phyloP scores from a whole-genome alignment of 2,329 filamentous ascomycete genomes.

The Penicillium italicum region DNA sequence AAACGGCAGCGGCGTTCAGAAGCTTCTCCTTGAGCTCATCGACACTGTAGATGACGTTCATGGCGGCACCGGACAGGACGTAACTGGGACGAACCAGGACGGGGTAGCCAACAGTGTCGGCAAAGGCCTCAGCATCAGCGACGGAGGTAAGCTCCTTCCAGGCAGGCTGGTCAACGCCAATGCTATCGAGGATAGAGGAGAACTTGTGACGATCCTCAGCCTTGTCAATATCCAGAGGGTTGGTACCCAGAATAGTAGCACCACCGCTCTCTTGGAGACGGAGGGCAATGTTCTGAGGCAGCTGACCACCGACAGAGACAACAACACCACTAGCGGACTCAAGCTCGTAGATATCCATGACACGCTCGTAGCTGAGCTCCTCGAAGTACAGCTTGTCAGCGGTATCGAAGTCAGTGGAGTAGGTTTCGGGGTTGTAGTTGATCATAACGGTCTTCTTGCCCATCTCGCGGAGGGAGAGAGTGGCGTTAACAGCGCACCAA shows the following conservation, averaged over 20 bases:
- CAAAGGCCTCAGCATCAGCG: conserved; percentile 81
- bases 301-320: conserved; percentile 91
- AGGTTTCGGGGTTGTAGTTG: conserved; percentile 84
- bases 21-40: conserved; percentile 94
- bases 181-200: conserved; percentile 93
- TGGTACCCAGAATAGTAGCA: conserved; percentile 86
- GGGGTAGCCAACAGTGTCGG: conserved; percentile 80
- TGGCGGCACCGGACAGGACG: conserved; percentile 93
- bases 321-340: conserved; percentile 82
- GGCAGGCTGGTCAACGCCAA: conserved; percentile 92
- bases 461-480: conserved; percentile 75
- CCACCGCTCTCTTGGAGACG: conserved; percentile 87
- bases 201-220: conserved; percentile 98
- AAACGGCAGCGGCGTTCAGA: conserved; percentile 81
- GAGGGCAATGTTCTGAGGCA: conserved; percentile 95
- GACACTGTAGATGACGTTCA: conserved; percentile 90
- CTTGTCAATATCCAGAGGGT: conserved; percentile 93
- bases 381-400: conserved; percentile 96
- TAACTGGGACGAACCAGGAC: conserved; percentile 93
- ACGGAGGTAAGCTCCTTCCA: conserved; percentile 97
- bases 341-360: conserved; percentile 98
- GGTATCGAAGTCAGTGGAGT: conserved; percentile 77
- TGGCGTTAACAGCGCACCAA: conserved; percentile 93
- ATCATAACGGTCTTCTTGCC: conserved; percentile 98
- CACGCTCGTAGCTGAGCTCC: conserved; percentile 91